Evolutionary conservation across 768 basidiomycete genomes (phyloP), one percentile per base, ranked within the genome.

Genomic region (Mycena rosella): DNA sequence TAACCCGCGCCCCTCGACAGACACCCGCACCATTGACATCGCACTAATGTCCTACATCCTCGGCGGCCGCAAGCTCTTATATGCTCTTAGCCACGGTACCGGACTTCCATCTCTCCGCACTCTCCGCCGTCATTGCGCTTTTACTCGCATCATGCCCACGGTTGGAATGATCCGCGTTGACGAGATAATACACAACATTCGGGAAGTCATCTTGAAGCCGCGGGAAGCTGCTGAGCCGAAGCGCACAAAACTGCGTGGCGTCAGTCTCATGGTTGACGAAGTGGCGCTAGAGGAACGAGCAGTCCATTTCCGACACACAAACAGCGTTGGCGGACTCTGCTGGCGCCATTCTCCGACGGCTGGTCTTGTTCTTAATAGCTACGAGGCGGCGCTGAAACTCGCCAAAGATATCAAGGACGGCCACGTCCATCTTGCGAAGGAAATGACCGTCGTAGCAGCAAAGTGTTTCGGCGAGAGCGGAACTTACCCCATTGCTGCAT

Each of bases 81-180:
- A n/a, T n/a, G n/a, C n/a, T n/a, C n/a, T n/a, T n/a, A n/a, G n/a
- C n/a, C n/a, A n/a, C n/a, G n/a, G n/a, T n/a, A n/a, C n/a, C n/a
- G n/a, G n/a, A n/a, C n/a, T n/a, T 3, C 72, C 69, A 0, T 72
- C 73, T 15, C 65, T 74, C 11, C 40, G 49, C 2, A 70, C 69
- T 0, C 61, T 72, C 2, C 61, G 24, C 1, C 55, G 52, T 18
- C 18, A 54, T 15, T 30, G 54, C 3, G 13, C 10, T 0, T 72
- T 74, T 48, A 70, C 68, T 0, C 0, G n/a, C 2, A 42, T 74
- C 57, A 57, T 61, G 38, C 68, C 73, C 0, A 70, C 68, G 0
- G 48, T 72, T 9, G 65, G 72, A 1, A 9, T n/a, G 3, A 70
- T 72, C n/a, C 17, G n/a, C 5, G 20, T 32, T 0, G 18, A 40